These are phyloP conservation scores for Laguncularia racemosa DNA, from an alignment of 345 rosid species.

Conservation along the genomic window DNA sequence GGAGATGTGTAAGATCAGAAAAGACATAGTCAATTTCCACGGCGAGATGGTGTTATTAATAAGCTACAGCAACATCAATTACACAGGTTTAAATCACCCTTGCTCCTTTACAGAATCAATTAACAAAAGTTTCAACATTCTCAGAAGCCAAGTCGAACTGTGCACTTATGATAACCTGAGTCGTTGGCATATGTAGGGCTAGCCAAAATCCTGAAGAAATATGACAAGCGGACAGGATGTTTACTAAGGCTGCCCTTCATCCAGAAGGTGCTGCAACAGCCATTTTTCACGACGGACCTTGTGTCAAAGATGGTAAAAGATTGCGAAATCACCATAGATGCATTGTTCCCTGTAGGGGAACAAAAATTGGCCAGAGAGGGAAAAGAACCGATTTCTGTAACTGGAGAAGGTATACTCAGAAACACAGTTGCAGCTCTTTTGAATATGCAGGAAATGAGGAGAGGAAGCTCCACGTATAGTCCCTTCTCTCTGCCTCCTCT, in stretches of 20 bases:
- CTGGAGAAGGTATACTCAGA: conserved; percentile 60
- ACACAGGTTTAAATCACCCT: conserved; percentile 42
- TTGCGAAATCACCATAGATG: conserved; percentile 56
- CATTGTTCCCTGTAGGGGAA: conserved; percentile 37
- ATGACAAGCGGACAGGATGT: conserved; percentile 69
- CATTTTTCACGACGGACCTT: conserved; percentile 73
- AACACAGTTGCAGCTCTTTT: conserved; percentile 64
- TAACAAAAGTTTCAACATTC: no score
- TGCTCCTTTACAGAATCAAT: neutral
- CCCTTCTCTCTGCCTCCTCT: conserved; percentile 76
- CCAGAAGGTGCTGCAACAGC: conserved; percentile 58
- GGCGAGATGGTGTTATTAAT: conserved; percentile 89
- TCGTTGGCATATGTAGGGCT: conserved; percentile 30
- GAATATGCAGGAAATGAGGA: conserved; percentile 76
- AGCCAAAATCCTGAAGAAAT: conserved; percentile 84
- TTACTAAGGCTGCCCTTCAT: conserved; percentile 54
- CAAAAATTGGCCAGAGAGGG: conserved; percentile 8
- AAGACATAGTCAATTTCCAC: conserved; percentile 72
- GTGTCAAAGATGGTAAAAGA: conserved; percentile 68
- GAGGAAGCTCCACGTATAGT: conserved; percentile 65
- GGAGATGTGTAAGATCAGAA: conserved; percentile 50
- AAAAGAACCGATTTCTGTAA: conserved; percentile 22
- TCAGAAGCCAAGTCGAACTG: no score
- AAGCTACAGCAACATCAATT: conserved; percentile 81
- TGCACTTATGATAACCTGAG: no score